A percentile compares a stretch with the other conserved stretches of the same genome.
Evolutionary conservation across 495 filamentous ascomycete species (phyloP).

Genomic region (Aspergillus ostianus): DNA sequence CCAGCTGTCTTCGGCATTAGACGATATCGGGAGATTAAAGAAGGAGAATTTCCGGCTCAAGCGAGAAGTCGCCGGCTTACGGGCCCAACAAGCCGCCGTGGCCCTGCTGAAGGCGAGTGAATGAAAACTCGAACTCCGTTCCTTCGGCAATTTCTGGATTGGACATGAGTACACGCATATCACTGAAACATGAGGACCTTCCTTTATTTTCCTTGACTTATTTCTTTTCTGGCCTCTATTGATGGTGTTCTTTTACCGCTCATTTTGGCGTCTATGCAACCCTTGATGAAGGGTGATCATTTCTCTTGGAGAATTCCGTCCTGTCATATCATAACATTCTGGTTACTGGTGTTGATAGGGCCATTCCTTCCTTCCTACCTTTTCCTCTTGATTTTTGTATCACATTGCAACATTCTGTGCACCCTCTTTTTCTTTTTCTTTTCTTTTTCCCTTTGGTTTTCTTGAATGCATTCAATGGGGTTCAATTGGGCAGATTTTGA

Average conservation of each 20-base stretch:
- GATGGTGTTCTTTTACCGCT: neutral
- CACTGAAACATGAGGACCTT: slow-evolving; percentile 16
- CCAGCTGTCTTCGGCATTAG: slow-evolving; percentile 63
- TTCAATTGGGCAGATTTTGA: neutral
- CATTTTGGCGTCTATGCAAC: neutral
- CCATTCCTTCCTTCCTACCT: slow-evolving; percentile 6
- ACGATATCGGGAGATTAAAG: slow-evolving; percentile 68
- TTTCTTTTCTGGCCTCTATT: slow-evolving; percentile 12
- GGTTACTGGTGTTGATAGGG: neutral
- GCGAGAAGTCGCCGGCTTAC: slow-evolving; percentile 55
- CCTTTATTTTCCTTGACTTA: slow-evolving; percentile 22
- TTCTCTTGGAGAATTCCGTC: neutral
- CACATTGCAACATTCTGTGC: neutral
- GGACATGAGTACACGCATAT: slow-evolving; percentile 25
- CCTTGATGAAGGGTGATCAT: neutral
- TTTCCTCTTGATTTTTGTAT: slow-evolving; percentile 10
- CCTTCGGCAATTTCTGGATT: slow-evolving; percentile 11
- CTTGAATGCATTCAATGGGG: neutral
- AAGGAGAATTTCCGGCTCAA: slow-evolving; percentile 73
- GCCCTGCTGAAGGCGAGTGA: slow-evolving; percentile 41
- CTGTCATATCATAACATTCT: neutral
- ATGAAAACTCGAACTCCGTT: slow-evolving; percentile 4
- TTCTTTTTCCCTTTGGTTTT: slow-evolving; percentile 16
- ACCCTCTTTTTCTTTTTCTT: slow-evolving; percentile 5
- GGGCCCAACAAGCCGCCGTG: slow-evolving; percentile 43